Evolutionary conservation across 495 filamentous ascomycete genomes (phyloP).

Genomic region (Penicillium taxi): DNA sequence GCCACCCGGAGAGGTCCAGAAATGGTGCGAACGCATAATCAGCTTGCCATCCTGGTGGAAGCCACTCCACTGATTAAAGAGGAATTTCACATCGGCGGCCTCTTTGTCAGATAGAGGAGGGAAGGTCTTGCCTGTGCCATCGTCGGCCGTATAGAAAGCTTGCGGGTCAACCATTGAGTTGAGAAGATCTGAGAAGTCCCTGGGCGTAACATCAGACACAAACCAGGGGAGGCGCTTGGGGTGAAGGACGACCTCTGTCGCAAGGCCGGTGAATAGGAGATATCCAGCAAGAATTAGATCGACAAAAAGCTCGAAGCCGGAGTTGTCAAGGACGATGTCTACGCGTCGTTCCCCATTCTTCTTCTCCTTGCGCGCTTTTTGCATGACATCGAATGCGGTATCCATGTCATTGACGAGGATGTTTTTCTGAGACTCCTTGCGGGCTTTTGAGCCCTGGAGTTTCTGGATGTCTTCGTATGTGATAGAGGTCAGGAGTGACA

Average conservation of each 20-base stretch:
- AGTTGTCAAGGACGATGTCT: conserved; percentile 92
- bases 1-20: conserved; percentile 81
- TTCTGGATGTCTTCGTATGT: conserved; percentile 96
- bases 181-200: conserved; percentile 74
- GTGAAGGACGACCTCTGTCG: conserved; percentile 81
- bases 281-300: conserved; percentile 89
- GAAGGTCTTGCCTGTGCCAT: conserved; percentile 54
- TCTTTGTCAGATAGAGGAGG: conserved; percentile 58
- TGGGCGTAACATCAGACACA: conserved; percentile 85
- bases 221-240: conserved; percentile 97
- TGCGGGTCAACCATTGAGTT: conserved; percentile 65
- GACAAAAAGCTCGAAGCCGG: conserved; percentile 93
- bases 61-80: conserved; percentile 72
- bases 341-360: conserved; percentile 54
- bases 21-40: conserved; percentile 66
- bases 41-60: conserved; percentile 78
- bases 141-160: conserved; percentile 65
- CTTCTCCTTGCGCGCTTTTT: conserved; percentile 50
- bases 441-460: conserved; percentile 78
- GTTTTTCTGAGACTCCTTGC: conserved; percentile 77
- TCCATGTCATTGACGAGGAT: conserved; percentile 80
- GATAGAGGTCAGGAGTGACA: conserved; percentile 81
- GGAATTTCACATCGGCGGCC: conserved; percentile 55
- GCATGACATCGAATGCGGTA: conserved; percentile 61
- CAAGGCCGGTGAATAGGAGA: conserved; percentile 69